phyloP scores from a whole-genome alignment of 1,284 basidiomycete species.

The Calocybe gambosa region DNA sequence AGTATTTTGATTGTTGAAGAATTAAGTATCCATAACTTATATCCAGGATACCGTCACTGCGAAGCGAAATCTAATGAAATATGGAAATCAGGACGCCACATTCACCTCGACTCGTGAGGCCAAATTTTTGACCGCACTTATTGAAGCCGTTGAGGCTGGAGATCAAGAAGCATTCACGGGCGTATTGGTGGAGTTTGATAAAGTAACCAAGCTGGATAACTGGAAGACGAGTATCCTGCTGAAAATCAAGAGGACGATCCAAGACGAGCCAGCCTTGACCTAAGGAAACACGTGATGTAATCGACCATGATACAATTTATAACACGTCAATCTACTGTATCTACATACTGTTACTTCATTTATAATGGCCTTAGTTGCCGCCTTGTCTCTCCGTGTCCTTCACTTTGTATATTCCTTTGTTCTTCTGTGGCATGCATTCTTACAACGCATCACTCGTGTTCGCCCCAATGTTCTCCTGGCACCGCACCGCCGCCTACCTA shows the following conservation, averaged over 20 bases:
- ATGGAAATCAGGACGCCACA: constrained; percentile 71
- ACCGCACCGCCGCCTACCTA: constrained; percentile 48
- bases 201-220: constrained; percentile 85
- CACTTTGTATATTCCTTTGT: constrained; percentile 52
- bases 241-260: constrained; percentile 80
- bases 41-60: constrained; percentile 81
- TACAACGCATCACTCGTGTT: constrained; percentile 27
- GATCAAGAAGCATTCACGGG: constrained; percentile 77
- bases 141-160: constrained; percentile 75
- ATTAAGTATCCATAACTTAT: background rate
- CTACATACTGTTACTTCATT: constrained; percentile 1
- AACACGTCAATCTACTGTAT: background rate
- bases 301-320: background rate
- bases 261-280: constrained; percentile 45
- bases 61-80: constrained; percentile 70
- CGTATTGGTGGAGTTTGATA: constrained; percentile 81
- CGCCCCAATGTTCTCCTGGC: constrained; percentile 43
- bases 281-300: constrained; percentile 21
- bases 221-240: constrained; percentile 91
- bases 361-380: constrained; percentile 25
- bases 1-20: constrained; percentile 4
- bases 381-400: constrained; percentile 42
- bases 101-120: constrained; percentile 86
- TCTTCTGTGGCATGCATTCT: constrained; percentile 35
- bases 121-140: constrained; percentile 76